These are phyloP conservation scores for Microdochium bolleyi DNA, from an alignment of 2,329 filamentous ascomycete genomes.

Conservation along the genomic window DNA sequence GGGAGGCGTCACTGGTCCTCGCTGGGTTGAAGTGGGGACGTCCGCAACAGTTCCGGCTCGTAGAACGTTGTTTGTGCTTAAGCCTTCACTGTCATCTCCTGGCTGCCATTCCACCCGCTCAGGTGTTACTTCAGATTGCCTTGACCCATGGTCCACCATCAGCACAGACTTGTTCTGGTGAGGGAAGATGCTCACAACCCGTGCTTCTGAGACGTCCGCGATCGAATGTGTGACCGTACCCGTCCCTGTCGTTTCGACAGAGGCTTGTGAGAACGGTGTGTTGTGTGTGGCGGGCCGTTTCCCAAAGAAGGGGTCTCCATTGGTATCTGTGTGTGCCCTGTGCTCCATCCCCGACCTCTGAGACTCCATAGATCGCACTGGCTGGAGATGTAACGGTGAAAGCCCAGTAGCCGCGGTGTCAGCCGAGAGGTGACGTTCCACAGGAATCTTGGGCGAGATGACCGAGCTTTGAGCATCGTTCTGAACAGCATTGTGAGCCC, in stretches of 20 bases:
- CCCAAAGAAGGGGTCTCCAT: slow-evolving; percentile 45
- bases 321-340: slow-evolving; percentile 36
- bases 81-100: slow-evolving; percentile 2
- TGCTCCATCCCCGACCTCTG: slow-evolving; percentile 19
- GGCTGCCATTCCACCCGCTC: slow-evolving; percentile 14
- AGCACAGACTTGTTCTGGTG: slow-evolving; percentile 59
- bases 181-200: slow-evolving; percentile 53
- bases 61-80: slow-evolving; percentile 3
- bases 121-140: slow-evolving; percentile 36
- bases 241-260: slow-evolving; percentile 53
- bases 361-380: slow-evolving; percentile 24
- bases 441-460: slow-evolving; percentile 13
- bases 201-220: slow-evolving; percentile 53
- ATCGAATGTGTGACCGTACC: slow-evolving; percentile 27
- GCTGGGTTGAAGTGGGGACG: slow-evolving; percentile 12
- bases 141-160: slow-evolving; percentile 48
- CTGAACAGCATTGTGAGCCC: slow-evolving; percentile 40
- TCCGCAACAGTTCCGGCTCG: neutral
- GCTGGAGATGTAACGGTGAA: slow-evolving; percentile 18
- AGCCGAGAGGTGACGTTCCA: slow-evolving; percentile 16
- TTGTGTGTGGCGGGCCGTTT: slow-evolving; percentile 46
- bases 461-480: slow-evolving; percentile 19
- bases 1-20: slow-evolving; percentile 41
- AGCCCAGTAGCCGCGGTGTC: slow-evolving; percentile 15
- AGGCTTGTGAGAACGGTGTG: slow-evolving; percentile 55